These are phyloP conservation scores for Blastocrithidia nonstop DNA, from an alignment of 208 protist species.

Conservation along the genomic window DNA sequence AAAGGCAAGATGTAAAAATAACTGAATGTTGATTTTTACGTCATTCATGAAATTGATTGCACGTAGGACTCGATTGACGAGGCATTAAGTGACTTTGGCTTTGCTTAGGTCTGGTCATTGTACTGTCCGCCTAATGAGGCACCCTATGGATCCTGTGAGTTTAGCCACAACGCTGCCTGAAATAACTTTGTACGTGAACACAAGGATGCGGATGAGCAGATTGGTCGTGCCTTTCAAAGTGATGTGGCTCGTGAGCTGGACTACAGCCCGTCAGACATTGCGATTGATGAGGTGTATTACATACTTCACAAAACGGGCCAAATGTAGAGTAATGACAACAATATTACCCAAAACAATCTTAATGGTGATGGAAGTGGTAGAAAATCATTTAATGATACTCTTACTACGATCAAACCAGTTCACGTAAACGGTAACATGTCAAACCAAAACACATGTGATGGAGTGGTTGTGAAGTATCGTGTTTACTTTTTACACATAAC, in stretches of 20 bases:
- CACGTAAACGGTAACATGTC: too few species aligned
- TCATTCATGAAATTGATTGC: not conserved
- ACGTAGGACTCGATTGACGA: slow-evolving; percentile 4
- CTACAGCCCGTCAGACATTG: not conserved
- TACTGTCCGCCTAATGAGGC: slow-evolving; percentile 2
- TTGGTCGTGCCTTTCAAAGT: not conserved
- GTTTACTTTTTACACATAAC: too few species aligned
- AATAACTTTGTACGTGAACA: too few species aligned
- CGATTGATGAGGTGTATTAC: not conserved
- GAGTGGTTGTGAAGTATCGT: too few species aligned
- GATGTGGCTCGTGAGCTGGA: not conserved
- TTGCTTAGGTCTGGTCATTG: slow-evolving; percentile 12
- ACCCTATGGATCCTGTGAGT: not conserved
- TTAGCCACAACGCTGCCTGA: not conserved
- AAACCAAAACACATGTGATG: too few species aligned
- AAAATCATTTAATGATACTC: too few species aligned
- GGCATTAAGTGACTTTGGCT: not conserved
- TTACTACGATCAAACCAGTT: too few species aligned
- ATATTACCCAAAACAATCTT: too few species aligned
- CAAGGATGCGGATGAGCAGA: not conserved
- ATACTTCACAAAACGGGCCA: slow-evolving; percentile 9
- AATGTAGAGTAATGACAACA: too few species aligned
- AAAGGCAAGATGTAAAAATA: not conserved
- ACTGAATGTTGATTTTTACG: not conserved
- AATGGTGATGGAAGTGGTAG: too few species aligned